Percentiles rank a stretch among this genome's conserved stretches.
Evolutionary conservation across 176 grass and related monocot species (phyloP).

Genomic region (Leersia perrieri): DNA sequence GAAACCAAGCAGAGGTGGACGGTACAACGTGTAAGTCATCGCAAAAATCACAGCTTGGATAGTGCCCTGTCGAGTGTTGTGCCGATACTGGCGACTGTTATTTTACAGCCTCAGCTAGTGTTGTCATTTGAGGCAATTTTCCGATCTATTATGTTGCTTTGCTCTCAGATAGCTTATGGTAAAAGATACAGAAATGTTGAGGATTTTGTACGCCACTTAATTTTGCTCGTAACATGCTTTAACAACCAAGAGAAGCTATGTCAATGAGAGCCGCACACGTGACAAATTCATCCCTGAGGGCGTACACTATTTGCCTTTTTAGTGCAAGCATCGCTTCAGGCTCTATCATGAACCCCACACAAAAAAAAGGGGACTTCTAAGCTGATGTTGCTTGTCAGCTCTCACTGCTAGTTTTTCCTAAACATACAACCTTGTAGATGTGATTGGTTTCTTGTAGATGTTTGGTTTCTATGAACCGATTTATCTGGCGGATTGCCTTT

Average conservation of each 20-base stretch:
- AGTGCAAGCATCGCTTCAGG: neutral
- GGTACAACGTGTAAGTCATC: slow-evolving; percentile 69
- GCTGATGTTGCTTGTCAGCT: neutral
- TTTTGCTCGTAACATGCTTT: slow-evolving; percentile 9
- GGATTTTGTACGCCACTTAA: slow-evolving; percentile 31
- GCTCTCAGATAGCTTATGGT: slow-evolving; percentile 32
- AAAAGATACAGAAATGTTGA: slow-evolving; percentile 22
- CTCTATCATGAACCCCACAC: too few relatives aligned
- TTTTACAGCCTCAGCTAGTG: slow-evolving; percentile 2
- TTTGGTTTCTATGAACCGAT: too few relatives aligned
- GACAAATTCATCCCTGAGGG: neutral
- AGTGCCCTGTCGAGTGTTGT: neutral
- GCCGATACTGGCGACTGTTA: neutral
- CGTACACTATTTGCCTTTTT: neutral
- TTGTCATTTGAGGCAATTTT: slow-evolving; percentile 33
- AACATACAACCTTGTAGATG: too few relatives aligned
- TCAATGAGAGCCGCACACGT: neutral
- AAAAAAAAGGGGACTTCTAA: neutral
- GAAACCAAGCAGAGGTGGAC: slow-evolving; percentile 83
- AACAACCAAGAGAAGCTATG: neutral
- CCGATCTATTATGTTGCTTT: slow-evolving; percentile 24
- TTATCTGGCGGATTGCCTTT: neutral
- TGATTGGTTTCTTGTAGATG: too few relatives aligned
- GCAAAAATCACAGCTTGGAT: neutral
- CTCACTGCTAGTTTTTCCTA: neutral